phyloP scores from a whole-genome alignment of 1,284 basidiomycete genomes.

The Salmacisia buchloeana region DNA sequence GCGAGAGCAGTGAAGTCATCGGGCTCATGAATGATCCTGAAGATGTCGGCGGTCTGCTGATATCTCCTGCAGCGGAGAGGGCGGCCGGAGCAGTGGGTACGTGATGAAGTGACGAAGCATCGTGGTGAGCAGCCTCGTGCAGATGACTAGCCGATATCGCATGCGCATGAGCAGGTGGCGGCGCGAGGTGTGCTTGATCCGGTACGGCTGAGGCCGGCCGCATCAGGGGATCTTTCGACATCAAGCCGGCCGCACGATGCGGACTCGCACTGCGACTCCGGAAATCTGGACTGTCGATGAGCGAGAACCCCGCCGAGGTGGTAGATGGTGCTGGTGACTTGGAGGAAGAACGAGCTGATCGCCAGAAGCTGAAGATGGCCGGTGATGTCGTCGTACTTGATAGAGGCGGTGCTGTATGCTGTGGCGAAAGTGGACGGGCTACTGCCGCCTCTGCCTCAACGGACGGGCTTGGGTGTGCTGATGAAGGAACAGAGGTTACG shows the following conservation, averaged over 20 bases:
- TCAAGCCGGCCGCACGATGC: neutral
- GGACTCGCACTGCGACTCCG: conserved; percentile 5
- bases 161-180: neutral
- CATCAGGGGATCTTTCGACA: neutral
- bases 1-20: neutral
- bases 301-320: neutral
- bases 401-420: no score
- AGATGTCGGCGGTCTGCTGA: no score
- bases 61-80: neutral
- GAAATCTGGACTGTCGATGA: conserved; percentile 2
- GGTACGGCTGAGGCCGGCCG: neutral
- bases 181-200: neutral
- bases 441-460: no score
- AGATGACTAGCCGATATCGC: neutral
- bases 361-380: conserved; percentile 7
- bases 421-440: no score
- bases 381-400: neutral
- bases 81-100: neutral
- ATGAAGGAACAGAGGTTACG: neutral
- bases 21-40: no score
- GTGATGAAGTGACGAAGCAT: neutral
- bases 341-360: neutral
- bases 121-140: neutral
- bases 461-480: no score
- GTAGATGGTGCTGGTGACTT: neutral